Conservation (phyloP, 495 filamentous ascomycete genomes). For the Daldinia vernicosa region DNA sequence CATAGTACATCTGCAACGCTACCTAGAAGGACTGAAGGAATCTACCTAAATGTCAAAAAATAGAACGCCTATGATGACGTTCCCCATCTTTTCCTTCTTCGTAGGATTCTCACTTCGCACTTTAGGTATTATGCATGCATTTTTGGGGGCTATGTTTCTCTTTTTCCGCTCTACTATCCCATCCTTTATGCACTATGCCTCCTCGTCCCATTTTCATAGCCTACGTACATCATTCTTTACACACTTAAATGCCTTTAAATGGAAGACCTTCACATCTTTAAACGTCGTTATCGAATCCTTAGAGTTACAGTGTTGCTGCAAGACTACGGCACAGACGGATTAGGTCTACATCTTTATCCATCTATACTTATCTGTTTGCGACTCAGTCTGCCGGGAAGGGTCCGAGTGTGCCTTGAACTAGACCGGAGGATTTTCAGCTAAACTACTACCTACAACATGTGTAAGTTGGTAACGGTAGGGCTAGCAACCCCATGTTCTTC, state of each 20-base stretch:
- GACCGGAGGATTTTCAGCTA: constrained; percentile 26
- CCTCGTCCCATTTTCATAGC: not conserved
- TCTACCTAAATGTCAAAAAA: constrained; percentile 21
- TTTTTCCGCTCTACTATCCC: not conserved
- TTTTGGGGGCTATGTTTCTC: constrained; percentile 30
- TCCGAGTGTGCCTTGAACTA: constrained; percentile 7
- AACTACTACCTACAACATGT: not conserved
- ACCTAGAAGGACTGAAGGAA: no score
- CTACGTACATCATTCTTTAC: not conserved
- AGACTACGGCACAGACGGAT: constrained; percentile 4
- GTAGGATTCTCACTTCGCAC: constrained; percentile 10
- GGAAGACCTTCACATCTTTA: constrained; percentile 2
- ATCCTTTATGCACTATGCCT: constrained; percentile 8
- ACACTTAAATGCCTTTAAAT: no score
- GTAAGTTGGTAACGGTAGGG: constrained; percentile 29
- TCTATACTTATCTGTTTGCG: not conserved
- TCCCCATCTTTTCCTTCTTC: constrained; percentile 2
- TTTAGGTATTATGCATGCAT: no score
- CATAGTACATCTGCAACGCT: not conserved
- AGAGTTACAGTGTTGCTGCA: constrained; percentile 16
- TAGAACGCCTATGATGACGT: constrained; percentile 38
- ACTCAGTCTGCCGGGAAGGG: not conserved
- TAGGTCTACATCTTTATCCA: not conserved
- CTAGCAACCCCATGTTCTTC: constrained; percentile 4
- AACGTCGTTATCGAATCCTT: constrained; percentile 9